Evolutionary conservation across 495 filamentous ascomycete genomes (phyloP), one percentile per base, ranked within the genome.

Genomic region (Penicillium argentinense): DNA sequence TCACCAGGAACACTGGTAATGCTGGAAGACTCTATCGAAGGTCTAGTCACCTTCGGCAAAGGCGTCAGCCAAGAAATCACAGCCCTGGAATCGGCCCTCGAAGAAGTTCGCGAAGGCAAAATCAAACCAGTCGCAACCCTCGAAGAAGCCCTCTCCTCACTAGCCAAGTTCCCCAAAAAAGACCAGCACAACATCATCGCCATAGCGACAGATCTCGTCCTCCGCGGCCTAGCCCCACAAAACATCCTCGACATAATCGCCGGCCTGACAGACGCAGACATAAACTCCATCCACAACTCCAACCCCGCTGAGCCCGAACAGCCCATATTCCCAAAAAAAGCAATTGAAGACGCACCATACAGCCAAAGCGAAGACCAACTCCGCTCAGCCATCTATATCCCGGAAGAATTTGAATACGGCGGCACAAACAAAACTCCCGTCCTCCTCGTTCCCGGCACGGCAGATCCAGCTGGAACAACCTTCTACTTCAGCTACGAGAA

Each of bases 261-360:
- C 7, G 28, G 45, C 4, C 12, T 49, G 11, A 42, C 9, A 22
- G 26, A 41, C 1, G 9, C n/a, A 4, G 7, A 14, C 3, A 42
- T 43, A 5, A 62, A 49, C 27, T 41, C 27, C 1, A 16, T 46
- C 12, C 12, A 42, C 13, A 41, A 49, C 26, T 13, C 8, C 24
- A 56, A 44, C 21, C 9, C 41, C 8, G 40, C 8, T 5, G 63
- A 62, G 21, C 24, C 37, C 39, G 59, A 62, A 27, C 32, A 43
- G 17, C 21, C 57, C 4, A 57, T 53, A 16, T 53, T 36, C 22
- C 50, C 50, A 9, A 41, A 43, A 11, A 39, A 39, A 12, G 19
- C 22, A 2, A 22, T 45, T 11, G 2, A 17, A 8, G 50, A 53
- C 22, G 38, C 50, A 4, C 34, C 36, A 16, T 53, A 53, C 24